phyloP scores from a whole-genome alignment of 179 eudicot genomes.

The Pouteria campechiana region DNA sequence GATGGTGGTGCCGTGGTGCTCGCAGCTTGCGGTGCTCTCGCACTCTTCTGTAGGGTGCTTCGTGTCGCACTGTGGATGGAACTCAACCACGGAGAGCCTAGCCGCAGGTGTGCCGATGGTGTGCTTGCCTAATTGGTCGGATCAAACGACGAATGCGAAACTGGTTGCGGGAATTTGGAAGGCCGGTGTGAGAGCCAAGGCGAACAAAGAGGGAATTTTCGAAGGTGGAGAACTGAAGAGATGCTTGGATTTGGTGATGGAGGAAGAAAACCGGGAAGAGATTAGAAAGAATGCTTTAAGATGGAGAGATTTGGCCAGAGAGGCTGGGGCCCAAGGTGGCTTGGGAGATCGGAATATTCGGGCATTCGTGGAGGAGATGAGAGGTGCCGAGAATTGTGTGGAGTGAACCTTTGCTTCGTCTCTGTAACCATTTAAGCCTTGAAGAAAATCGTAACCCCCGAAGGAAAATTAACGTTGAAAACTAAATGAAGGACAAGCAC shows the following conservation, averaged over 20 bases:
- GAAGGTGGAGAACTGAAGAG: slow-evolving; percentile 6
- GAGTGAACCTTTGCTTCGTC: too few relatives aligned
- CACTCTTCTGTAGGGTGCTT: slow-evolving; percentile 21
- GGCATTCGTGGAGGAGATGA: slow-evolving; percentile 10
- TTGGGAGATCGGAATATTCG: slow-evolving; percentile 12
- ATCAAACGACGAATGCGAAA: slow-evolving; percentile 28
- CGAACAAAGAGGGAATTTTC: slow-evolving; percentile 9
- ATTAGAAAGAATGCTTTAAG: slow-evolving; percentile 14
- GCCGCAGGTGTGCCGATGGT: slow-evolving; percentile 23
- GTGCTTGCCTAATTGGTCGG: slow-evolving; percentile 24
- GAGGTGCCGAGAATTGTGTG: too few relatives aligned
- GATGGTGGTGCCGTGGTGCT: slow-evolving; percentile 22
- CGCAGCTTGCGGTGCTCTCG: slow-evolving; percentile 11
- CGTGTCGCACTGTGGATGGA: slow-evolving; percentile 29
- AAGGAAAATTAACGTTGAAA: too few relatives aligned
- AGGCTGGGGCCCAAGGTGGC: slow-evolving; percentile 11
- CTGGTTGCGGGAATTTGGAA: slow-evolving; percentile 24
- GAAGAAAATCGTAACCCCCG: too few relatives aligned
- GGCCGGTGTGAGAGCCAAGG: slow-evolving; percentile 12
- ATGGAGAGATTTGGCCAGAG: slow-evolving; percentile 12
- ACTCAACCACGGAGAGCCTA: slow-evolving; percentile 26
- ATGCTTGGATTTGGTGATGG: slow-evolving; percentile 9
- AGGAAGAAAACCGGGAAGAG: slow-evolving; percentile 8
- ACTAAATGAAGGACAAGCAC: too few relatives aligned
- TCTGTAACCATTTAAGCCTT: too few relatives aligned